Conservation (phyloP, 768 basidiomycete species). For the Pleurotus pulmonarius region DNA sequence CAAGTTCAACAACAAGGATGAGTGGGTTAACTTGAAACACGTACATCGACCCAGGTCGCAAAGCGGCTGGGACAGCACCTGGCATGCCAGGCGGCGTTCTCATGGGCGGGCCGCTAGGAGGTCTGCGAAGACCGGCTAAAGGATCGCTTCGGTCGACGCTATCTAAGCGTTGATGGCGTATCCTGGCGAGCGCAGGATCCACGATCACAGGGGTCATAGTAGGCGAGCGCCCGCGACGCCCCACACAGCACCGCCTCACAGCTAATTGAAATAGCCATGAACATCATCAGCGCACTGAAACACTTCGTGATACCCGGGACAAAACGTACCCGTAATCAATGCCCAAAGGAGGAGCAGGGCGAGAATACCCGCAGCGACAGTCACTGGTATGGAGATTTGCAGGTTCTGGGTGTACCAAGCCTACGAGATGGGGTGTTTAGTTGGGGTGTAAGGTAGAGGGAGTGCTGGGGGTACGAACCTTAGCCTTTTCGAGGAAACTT, state of each 20-base stretch:
- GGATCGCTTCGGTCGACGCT: conserved; percentile 19
- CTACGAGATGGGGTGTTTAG: conserved; percentile 26
- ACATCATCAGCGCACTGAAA: background rate
- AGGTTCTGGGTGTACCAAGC: conserved; percentile 76
- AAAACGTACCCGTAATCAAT: conserved; percentile 38
- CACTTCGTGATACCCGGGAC: background rate
- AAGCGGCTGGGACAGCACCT: conserved; percentile 2
- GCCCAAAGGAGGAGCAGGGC: conserved; percentile 54
- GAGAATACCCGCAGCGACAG: conserved; percentile 65
- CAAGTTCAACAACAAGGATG: conserved; percentile 15
- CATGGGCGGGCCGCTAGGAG: conserved; percentile 10
- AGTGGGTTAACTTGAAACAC: background rate
- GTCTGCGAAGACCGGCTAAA: conserved; percentile 14
- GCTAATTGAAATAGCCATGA: conserved; percentile 18
- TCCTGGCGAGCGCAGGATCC: conserved; percentile 10
- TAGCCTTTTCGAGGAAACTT: conserved; percentile 53
- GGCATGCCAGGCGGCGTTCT: background rate
- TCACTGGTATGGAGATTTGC: conserved; percentile 76
- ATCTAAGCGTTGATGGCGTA: conserved; percentile 15
- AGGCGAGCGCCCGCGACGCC: conserved; percentile 11
- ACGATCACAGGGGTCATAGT: conserved; percentile 2
- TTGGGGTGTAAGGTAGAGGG: conserved; percentile 6
- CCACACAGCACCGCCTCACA: conserved; percentile 27
- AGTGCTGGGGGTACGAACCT: conserved; percentile 33
- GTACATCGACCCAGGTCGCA: conserved; percentile 21